Conservation (phyloP, 2,329 filamentous ascomycete species). For the Fusarium armeniacum region DNA sequence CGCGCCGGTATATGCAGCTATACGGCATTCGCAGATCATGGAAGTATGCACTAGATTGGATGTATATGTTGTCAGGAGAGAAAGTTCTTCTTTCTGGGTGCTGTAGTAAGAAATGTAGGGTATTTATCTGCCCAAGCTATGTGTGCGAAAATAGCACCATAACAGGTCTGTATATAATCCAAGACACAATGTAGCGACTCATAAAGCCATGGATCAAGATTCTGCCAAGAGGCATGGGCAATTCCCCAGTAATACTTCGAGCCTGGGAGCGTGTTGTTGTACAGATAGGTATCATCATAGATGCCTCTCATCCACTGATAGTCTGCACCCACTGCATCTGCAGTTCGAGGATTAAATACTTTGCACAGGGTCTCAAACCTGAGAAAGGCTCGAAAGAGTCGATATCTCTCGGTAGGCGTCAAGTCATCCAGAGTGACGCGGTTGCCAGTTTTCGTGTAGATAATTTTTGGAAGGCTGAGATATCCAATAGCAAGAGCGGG, state of each 20-base stretch:
- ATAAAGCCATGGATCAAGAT: not conserved
- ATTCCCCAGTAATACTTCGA: rapidly evolving
- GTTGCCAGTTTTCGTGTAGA: not conserved
- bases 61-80: not conserved
- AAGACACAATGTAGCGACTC: not conserved
- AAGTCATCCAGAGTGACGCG: constrained; percentile 5
- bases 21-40: not conserved
- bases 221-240: not conserved
- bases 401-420: not conserved
- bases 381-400: not conserved
- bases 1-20: rapidly evolving
- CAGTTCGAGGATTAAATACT: not conserved
- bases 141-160: not conserved
- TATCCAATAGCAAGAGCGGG: constrained; percentile 11
- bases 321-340: too few relatives aligned
- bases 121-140: not conserved
- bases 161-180: not conserved
- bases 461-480: constrained; percentile 12
- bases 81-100: not conserved
- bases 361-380: not conserved
- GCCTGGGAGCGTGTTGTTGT: not conserved
- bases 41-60: not conserved
- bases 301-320: too few relatives aligned
- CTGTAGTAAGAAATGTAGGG: not conserved
- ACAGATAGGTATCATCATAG: too few relatives aligned